Evolutionary conservation across 306 rosid species (phyloP), one percentile per base, ranked within the genome.

Genomic region (Lupinus albus): DNA sequence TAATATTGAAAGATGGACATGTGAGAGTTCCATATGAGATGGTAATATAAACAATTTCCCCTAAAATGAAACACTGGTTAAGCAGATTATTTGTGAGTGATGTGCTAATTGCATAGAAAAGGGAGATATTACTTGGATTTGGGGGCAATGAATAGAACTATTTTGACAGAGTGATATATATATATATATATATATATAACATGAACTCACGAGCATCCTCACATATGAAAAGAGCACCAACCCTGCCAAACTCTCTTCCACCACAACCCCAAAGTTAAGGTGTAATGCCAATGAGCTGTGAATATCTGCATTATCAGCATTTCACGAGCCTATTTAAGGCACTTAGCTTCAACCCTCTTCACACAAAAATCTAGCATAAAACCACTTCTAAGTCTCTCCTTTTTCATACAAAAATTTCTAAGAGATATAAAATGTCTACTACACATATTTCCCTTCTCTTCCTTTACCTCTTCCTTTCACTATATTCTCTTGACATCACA

Each of bases 251-350:
- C 83, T 72, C 82, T 50, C 77, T 82, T 20, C 53, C 68, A 66
- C 67, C 73, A 74, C 81, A 64, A 50, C 71, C 7, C 66, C 73
- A 32, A 76, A 78, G 73, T 72, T 42, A 80, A 62, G 52, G 45
- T 54, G 76, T 61, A 70, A 2, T 25, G 3, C 28, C 28, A 25
- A 70, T 75, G 81, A 83, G 74, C 84, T 80, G 82, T 70, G 70
- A 39, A 54, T 64, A 72, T 64, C 80, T 74, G 83, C 71, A 63
- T 58, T 53, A 41, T 68, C 84, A 76, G 62, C 83, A 13, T 77
- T 80, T 89, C 92, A 89, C 96, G 96, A 79, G 90, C 86, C 78
- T 72, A 86, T 84, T 89, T 86, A 89, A 77, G 80, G 15, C 83
- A 50, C 81, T 64, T 71, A 6, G 58, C 69, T 49, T 62, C 39